phyloP scores from a whole-genome alignment of 2,329 filamentous ascomycete genomes.

The Calonectria honghensis region DNA sequence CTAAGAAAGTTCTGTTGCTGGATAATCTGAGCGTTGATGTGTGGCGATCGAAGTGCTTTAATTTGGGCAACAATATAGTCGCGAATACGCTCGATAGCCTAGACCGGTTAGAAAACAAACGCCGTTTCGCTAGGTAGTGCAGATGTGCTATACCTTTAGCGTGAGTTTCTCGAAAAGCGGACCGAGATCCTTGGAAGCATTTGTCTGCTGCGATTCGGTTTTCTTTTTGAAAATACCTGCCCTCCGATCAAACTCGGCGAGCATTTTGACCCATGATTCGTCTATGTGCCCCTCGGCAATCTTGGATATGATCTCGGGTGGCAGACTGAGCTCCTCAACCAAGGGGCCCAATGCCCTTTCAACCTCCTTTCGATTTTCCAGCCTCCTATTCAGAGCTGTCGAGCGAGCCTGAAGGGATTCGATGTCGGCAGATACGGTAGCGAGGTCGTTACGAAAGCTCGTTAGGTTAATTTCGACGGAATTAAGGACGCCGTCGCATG shows the following conservation, averaged over 20 bases:
- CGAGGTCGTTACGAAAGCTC: conserved; percentile 94
- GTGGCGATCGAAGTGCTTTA: conserved; percentile 93
- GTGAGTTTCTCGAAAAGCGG: conserved; percentile 90
- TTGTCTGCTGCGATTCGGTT: conserved; percentile 77
- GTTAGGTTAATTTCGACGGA: conserved; percentile 95
- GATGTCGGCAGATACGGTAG: conserved; percentile 94
- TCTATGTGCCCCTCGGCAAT: conserved; percentile 94
- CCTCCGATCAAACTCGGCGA: conserved; percentile 89
- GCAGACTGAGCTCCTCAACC: conserved; percentile 93
- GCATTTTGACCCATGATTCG: conserved; percentile 88
- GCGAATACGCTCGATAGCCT: conserved; percentile 94
- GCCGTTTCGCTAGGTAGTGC: too few species aligned
- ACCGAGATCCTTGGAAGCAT: conserved; percentile 87
- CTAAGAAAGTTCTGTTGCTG: conserved; percentile 93
- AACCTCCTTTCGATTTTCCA: conserved; percentile 92
- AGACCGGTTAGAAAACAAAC: conserved; percentile 36
- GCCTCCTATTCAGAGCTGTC: conserved; percentile 84
- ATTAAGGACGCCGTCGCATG: conserved; percentile 93
- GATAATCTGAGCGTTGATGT: conserved; percentile 97
- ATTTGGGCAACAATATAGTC: conserved; percentile 97
- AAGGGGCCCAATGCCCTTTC: conserved; percentile 91
- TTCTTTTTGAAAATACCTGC: conserved; percentile 82
- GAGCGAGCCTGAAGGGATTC: conserved; percentile 94
- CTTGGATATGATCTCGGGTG: conserved; percentile 87
- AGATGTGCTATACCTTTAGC: conserved; percentile 76